These are phyloP conservation scores for Physocladia obscura DNA, from an alignment of 192 early-diverging fungal species.

Conservation along the genomic window DNA sequence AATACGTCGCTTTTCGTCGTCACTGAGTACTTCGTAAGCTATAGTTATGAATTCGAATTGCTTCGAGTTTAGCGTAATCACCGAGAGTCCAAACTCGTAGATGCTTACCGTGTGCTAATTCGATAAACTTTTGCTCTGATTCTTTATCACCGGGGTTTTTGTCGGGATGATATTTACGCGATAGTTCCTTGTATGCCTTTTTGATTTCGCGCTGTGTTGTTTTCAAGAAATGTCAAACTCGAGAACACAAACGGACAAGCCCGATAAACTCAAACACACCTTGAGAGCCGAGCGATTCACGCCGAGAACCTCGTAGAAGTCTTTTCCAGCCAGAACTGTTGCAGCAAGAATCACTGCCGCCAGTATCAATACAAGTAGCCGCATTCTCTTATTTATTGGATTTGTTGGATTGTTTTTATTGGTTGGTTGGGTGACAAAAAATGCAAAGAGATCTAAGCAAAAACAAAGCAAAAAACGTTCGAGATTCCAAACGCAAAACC, in stretches of 20 bases:
- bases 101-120: constrained; percentile 77
- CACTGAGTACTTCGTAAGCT: constrained; percentile 93
- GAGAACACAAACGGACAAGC: neutral
- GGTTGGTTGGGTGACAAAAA: no score
- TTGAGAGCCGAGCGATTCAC: constrained; percentile 75
- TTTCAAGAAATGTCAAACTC: neutral
- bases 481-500: no score
- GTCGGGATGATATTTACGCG: constrained; percentile 36
- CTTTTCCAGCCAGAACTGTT: constrained; percentile 47
- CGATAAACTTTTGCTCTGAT: constrained; percentile 85
- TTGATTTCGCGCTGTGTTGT: constrained; percentile 76
- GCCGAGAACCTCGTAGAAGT: constrained; percentile 88
- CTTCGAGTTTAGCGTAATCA: no score
- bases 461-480: no score
- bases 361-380: neutral
- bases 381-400: neutral
- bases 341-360: constrained; percentile 35
- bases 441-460: no score
- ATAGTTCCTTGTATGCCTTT: constrained; percentile 84
- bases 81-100: no score
- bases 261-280: constrained; percentile 14
- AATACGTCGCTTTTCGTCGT: constrained; percentile 86
- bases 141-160: constrained; percentile 76
- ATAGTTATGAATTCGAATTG: no score
- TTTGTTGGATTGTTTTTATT: neutral